Evolutionary conservation across 768 basidiomycete species (phyloP), one percentile per base, ranked within the genome.

Genomic region (Leccinum sublutescens): DNA sequence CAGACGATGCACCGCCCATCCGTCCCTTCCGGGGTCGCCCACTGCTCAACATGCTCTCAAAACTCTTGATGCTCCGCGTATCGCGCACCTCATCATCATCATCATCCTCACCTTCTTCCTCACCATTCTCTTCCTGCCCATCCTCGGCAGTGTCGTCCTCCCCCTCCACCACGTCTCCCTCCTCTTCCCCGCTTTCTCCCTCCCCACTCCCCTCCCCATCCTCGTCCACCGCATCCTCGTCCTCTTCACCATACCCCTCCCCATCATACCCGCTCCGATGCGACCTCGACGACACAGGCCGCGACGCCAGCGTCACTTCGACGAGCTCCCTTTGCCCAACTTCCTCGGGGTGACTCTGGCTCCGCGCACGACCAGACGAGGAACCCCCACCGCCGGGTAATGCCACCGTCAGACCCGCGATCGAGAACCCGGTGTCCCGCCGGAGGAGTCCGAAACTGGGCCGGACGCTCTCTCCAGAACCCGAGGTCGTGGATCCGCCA

Each of bases 361-460:
- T 50, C 45, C 21, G 55, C 4, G 34, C 54, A 34, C 33, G 57
- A 1, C 50, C 71, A 57, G 58, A 47, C 17, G 40, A 40, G 17
- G 40, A 40, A n/a, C 36, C 36, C 36, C 36, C 68, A 19, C 23
- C 25, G 47, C 71, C 69, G 6, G 93, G 82, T 7, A 92, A 82
- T 8, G 80, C 81, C n/a, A 79, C 85, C 1, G 85, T 81, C 31
- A 95, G 78, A 62, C 84, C 87, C 5, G 89, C 88, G 60, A 95
- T 91, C 21, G 92, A 93, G 68, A 95, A 94, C 11, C 85, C 85
- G 23, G 86, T 86, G 55, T 91, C 89, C 45, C 90, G 80, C 38
- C 90, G 78, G 21, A 92, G 76, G 31, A 92, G 74, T 11, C 90
- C 87, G 61, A 90, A 86, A 3, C 85, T 81, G 14, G 82, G 81